Percentiles rank a stretch among this genome's conserved stretches.
Conservation (phyloP, 345 rosid genomes). For the Punica granatum region DNA sequence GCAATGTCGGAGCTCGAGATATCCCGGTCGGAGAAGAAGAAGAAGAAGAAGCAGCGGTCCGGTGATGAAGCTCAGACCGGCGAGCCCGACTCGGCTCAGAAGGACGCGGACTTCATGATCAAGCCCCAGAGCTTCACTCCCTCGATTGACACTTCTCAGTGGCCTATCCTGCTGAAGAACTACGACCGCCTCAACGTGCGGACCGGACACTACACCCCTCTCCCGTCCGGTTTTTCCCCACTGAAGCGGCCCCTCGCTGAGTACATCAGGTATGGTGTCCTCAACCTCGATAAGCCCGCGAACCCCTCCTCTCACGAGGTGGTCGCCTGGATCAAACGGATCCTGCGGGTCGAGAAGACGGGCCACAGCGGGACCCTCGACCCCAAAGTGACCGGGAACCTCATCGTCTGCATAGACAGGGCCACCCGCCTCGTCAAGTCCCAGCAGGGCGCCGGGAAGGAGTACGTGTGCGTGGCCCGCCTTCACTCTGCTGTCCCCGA, state of each 20-base stretch:
- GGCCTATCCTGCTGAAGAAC: conserved; percentile 89
- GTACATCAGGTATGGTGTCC: conserved; percentile 41
- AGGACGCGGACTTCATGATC: conserved; percentile 52
- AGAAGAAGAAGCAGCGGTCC: conserved; percentile 28
- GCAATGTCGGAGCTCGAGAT: conserved; percentile 16
- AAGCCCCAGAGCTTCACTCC: conserved; percentile 76
- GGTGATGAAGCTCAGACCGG: not conserved
- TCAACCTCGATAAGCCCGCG: conserved; percentile 86
- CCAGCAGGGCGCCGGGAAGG: conserved; percentile 77
- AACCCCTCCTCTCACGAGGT: conserved; percentile 94
- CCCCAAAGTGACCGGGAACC: conserved; percentile 85
- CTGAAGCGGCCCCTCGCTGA: conserved; percentile 68
- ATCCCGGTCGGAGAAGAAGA: conserved; percentile 59
- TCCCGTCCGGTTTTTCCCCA: conserved; percentile 63
- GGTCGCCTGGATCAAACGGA: conserved; percentile 91
- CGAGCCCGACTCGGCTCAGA: conserved; percentile 1
- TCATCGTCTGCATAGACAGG: conserved; percentile 80
- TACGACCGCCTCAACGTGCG: conserved; percentile 80
- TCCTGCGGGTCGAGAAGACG: conserved; percentile 72
- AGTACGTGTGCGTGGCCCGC: conserved; percentile 89
- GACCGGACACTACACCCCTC: conserved; percentile 88
- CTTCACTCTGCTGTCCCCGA: conserved; percentile 83
- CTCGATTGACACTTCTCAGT: conserved; percentile 65
- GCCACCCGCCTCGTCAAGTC: conserved; percentile 89
- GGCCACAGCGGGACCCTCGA: conserved; percentile 92